phyloP scores from a whole-genome alignment of 208 protist species.

The Plasmodiophora brassicae region DNA sequence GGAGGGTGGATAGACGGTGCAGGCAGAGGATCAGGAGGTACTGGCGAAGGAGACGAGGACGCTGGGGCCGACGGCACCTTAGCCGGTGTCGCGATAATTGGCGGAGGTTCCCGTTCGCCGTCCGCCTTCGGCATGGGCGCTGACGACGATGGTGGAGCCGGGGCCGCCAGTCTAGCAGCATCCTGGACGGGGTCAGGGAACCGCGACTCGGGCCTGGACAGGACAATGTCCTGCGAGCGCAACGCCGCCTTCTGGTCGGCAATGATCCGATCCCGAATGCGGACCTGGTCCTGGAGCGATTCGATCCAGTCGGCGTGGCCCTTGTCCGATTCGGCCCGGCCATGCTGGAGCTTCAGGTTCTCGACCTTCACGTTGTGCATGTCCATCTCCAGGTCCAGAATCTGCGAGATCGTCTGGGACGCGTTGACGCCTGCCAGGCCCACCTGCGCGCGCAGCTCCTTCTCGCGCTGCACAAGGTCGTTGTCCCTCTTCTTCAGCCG shows the following conservation, averaged over 20 bases:
- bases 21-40: too few relatives aligned
- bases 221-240: too few relatives aligned
- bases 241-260: not conserved
- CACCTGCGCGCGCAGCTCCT: not conserved
- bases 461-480: not conserved
- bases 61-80: too few relatives aligned
- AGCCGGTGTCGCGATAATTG: too few relatives aligned
- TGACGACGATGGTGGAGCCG: too few relatives aligned
- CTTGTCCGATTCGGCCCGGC: not conserved
- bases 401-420: slow-evolving; percentile 1
- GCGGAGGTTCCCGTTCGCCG: too few relatives aligned
- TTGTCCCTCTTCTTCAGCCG: not conserved
- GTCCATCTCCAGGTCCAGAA: slow-evolving; percentile 30
- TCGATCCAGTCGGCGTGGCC: slow-evolving; percentile 22
- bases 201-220: too few relatives aligned
- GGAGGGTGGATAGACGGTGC: too few relatives aligned
- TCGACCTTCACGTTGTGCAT: slow-evolving; percentile 33
- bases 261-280: not conserved
- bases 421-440: not conserved
- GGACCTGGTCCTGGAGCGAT: not conserved
- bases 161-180: too few relatives aligned
- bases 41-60: too few relatives aligned
- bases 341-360: slow-evolving; percentile 28
- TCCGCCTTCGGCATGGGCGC: too few relatives aligned
- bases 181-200: too few relatives aligned